Conservation (phyloP, 2,329 filamentous ascomycete genomes). For the Ceratocystis papillata region DNA sequence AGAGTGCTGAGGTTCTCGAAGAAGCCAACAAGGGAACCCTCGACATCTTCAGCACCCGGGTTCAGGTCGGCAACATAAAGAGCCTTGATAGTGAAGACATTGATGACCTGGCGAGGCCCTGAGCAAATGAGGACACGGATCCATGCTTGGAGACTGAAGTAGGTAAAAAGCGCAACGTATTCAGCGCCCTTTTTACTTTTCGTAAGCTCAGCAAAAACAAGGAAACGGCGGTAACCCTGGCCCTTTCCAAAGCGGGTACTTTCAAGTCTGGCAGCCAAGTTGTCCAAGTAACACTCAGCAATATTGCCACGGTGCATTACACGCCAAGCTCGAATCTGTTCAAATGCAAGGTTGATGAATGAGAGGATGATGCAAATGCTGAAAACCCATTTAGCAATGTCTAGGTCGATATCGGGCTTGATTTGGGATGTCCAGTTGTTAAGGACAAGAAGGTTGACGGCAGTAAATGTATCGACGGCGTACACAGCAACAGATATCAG, state of each 20-base stretch:
- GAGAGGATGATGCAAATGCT: slow-evolving; percentile 84
- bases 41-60: slow-evolving; percentile 38
- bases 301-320: slow-evolving; percentile 79
- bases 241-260: slow-evolving; percentile 61
- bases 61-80: slow-evolving; percentile 64
- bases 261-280: slow-evolving; percentile 72
- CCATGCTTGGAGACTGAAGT: slow-evolving; percentile 73
- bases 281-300: slow-evolving; percentile 84
- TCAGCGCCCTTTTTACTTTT: slow-evolving; percentile 85
- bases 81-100: slow-evolving; percentile 76
- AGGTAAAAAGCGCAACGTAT: slow-evolving; percentile 82
- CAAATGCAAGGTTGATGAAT: slow-evolving; percentile 67
- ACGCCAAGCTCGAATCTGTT: slow-evolving; percentile 66
- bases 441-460: slow-evolving; percentile 80
- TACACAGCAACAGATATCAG: slow-evolving; percentile 75
- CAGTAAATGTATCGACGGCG: slow-evolving; percentile 82
- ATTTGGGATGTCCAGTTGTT: slow-evolving; percentile 81
- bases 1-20: slow-evolving; percentile 70
- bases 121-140: slow-evolving; percentile 82
- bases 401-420: slow-evolving; percentile 62
- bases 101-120: slow-evolving; percentile 82
- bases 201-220: slow-evolving; percentile 86
- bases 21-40: slow-evolving; percentile 59
- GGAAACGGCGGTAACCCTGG: slow-evolving; percentile 74
- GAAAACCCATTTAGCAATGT: slow-evolving; percentile 89